Base-by-base conservation (phyloP, 768 basidiomycete genomes). In the Lyophyllum atratum region DNA sequence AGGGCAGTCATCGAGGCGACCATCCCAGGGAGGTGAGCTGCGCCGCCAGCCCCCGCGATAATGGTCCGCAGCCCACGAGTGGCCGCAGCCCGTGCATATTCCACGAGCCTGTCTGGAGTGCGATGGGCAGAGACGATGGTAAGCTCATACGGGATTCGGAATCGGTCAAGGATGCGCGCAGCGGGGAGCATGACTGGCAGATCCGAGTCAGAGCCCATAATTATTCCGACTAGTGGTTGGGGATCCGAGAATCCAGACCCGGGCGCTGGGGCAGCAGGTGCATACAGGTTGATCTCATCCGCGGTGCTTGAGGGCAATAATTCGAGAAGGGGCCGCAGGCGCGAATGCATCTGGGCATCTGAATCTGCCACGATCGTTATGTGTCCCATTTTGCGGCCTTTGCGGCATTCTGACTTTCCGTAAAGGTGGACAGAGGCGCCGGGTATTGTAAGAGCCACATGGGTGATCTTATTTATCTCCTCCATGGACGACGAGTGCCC, bases 191-290 rank as follows among this genome's bases (percentile, higher is more conserved):
- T 95, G 19, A 88, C 85, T 0, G 93, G 92, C n/a, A 99, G 76
- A 70, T 99, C 97, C 14, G 96, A 98, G 73, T 98, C 96, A 10
- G 94, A 96, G 17, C 97, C 97, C 97, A 98, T 99, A 70, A 99
- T 95, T 57, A 99, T 82, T 0, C 92, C 90, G 0, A 98, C 92
- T 11, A 98, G 80, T 6, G 96, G 95, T 49, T 84, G 77, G 0
- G 73, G 68, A 66, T 87, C 82, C 7, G 92, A 83, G 67, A 82
- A 78, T 1, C 84, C 83, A 17, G 78, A 75, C 1, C 78, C 75
- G 1, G 79, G 74, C 2, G 64, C 53, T 1, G 80, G 77, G 0
- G 76, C 64, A 0, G 68, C 63, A 0, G 90, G 83, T 0, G 84
- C 79, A 68, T 85, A 83, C 4, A 76, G 61, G 34, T 81, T 78